Conservation (phyloP, 2,329 filamentous ascomycete genomes). For the Penicillium sp. region DNA sequence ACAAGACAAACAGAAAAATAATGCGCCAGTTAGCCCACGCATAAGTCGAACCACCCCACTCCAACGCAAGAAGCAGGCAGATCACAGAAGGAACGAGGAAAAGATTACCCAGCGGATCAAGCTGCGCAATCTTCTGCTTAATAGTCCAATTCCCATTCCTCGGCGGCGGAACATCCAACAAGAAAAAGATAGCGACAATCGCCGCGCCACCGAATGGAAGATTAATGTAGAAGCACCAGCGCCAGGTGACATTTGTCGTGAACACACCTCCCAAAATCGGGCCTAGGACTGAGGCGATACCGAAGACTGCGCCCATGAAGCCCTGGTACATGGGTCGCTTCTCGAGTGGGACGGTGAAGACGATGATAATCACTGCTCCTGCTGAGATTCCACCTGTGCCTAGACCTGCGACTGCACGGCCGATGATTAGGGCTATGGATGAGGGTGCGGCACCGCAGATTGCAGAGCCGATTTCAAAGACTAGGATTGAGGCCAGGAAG, state of each 20-base stretch:
- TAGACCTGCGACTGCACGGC: slow-evolving; percentile 36
- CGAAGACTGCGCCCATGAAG: slow-evolving; percentile 36
- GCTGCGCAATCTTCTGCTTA: neutral
- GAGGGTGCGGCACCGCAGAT: slow-evolving; percentile 34
- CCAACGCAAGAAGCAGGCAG: slow-evolving; percentile 24
- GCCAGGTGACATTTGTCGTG: slow-evolving; percentile 48
- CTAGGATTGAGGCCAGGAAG: slow-evolving; percentile 30
- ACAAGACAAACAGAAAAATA: slow-evolving; percentile 23
- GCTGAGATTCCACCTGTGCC: slow-evolving; percentile 31
- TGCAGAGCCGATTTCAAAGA: slow-evolving; percentile 41
- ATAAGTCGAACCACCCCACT: slow-evolving; percentile 26
- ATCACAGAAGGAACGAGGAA: slow-evolving; percentile 30
- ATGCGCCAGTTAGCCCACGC: slow-evolving; percentile 24
- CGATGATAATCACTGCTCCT: slow-evolving; percentile 33
- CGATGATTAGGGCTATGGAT: slow-evolving; percentile 33
- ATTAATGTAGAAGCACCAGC: slow-evolving; percentile 45
- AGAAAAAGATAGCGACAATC: slow-evolving; percentile 28
- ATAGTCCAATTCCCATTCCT: neutral
- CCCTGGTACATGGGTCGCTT: slow-evolving; percentile 35
- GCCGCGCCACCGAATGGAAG: slow-evolving; percentile 25
- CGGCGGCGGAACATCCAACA: neutral
- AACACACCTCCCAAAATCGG: slow-evolving; percentile 47
- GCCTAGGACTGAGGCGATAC: slow-evolving; percentile 34
- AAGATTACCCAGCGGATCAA: slow-evolving; percentile 3
- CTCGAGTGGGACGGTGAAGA: slow-evolving; percentile 32